Percentiles rank a stretch among this genome's conserved stretches.
phyloP scores from a whole-genome alignment of 805 yeast species.

The Candida sphagnicola region DNA sequence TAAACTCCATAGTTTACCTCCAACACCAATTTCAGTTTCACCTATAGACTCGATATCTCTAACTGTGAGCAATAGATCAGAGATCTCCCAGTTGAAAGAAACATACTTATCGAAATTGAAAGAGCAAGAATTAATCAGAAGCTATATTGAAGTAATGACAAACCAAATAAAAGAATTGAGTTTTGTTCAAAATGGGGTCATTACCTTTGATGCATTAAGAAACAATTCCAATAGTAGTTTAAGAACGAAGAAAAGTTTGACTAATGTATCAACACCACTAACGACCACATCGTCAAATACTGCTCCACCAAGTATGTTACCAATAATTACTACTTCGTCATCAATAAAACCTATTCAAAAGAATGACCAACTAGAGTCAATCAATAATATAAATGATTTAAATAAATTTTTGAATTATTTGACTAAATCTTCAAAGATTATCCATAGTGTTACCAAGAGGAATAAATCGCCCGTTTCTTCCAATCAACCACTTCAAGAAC shows the following conservation, averaged over 20 bases:
- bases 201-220: conserved; percentile 38
- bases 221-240: conserved; percentile 9
- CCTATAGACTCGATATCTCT: conserved; percentile 1
- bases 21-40: not conserved
- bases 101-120: conserved; percentile 34
- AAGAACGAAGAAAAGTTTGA: not conserved
- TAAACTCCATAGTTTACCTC: not conserved
- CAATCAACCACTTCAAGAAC: not conserved
- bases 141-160: conserved; percentile 38
- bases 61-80: conserved; percentile 3
- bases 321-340: conserved; percentile 5
- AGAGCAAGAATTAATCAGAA: conserved; percentile 39
- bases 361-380: conserved; percentile 33
- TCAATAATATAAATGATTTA: conserved; percentile 37
- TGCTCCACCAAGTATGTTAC: not conserved
- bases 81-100: conserved; percentile 17
- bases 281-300: not conserved
- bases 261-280: not conserved
- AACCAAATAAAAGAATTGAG: conserved; percentile 41
- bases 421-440: conserved; percentile 32
- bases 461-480: conserved; percentile 5
- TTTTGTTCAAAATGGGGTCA: conserved; percentile 42
- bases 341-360: conserved; percentile 4
- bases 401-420: conserved; percentile 36
- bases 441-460: conserved; percentile 35